phyloP scores from a whole-genome alignment of 805 yeast species.

The Sugiyamaella americana region DNA sequence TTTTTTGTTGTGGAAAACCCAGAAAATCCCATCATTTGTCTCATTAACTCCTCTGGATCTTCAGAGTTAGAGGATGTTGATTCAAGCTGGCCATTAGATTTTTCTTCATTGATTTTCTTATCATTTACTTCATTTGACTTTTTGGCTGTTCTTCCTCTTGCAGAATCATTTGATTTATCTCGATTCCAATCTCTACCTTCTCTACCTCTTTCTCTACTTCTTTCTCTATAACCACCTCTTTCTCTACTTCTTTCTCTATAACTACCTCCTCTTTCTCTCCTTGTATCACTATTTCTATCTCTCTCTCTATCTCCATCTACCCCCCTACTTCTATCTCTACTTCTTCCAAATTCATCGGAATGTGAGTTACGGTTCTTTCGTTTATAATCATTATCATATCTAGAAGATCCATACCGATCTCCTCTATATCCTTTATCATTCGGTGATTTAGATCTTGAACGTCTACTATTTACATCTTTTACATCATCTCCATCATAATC shows the following conservation, averaged over 20 bases:
- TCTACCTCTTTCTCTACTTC: too few species aligned
- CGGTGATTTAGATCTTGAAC: not conserved
- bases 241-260: not conserved
- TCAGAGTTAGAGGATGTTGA: too few species aligned
- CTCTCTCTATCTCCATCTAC: conserved; percentile 1
- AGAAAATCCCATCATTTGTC: conserved; percentile 40
- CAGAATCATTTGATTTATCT: too few species aligned
- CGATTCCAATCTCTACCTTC: too few species aligned
- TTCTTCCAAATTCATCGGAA: not conserved
- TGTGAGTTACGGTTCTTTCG: not conserved
- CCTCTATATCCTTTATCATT: too few species aligned
- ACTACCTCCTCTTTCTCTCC: not conserved
- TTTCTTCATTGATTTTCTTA: not conserved
- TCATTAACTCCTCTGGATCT: conserved; percentile 24
- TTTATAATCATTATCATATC: not conserved
- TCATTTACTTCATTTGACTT: not conserved
- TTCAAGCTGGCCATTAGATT: not conserved
- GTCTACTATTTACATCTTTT: not conserved
- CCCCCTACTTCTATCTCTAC: not conserved
- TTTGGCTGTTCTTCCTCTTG: not conserved
- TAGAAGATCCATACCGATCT: not conserved
- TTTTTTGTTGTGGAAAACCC: conserved; percentile 39
- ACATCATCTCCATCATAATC: not conserved
- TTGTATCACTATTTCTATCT: conserved; percentile 3
- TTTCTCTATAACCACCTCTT: too few species aligned